Percentiles rank a stretch among this genome's conserved stretches.
phyloP scores from a whole-genome alignment of 495 filamentous ascomycete species.

The Penicillium psychrofluorescens region DNA sequence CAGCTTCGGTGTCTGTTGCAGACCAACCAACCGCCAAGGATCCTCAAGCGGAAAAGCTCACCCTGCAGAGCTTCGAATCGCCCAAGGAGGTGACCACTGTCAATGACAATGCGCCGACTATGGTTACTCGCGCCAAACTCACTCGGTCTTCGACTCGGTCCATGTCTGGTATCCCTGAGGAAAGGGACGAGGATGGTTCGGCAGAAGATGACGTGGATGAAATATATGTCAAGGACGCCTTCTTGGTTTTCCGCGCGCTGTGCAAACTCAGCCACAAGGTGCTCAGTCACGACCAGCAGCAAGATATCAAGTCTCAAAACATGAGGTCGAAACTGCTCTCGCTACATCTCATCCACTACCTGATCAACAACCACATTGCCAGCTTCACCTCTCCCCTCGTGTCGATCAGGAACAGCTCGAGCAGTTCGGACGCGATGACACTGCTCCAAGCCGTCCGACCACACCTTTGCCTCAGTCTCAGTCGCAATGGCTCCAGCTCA shows the following conservation, averaged over 20 bases:
- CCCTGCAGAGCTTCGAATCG: slow-evolving; percentile 90
- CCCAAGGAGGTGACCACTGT: slow-evolving; percentile 88
- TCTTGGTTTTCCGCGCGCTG: slow-evolving; percentile 93
- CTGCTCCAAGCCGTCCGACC: slow-evolving; percentile 96
- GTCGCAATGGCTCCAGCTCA: slow-evolving; percentile 88
- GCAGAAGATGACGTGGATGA: slow-evolving; percentile 92
- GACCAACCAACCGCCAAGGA: slow-evolving; percentile 54
- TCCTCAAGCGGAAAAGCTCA: slow-evolving; percentile 66
- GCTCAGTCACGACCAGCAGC: slow-evolving; percentile 79
- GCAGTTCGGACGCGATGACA: slow-evolving; percentile 73
- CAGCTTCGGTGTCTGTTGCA: slow-evolving; percentile 38
- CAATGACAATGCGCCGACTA: slow-evolving; percentile 84
- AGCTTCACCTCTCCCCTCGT: slow-evolving; percentile 85
- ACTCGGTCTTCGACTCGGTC: slow-evolving; percentile 43
- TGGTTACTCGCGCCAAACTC: slow-evolving; percentile 73
- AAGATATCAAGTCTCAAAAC: slow-evolving; percentile 84
- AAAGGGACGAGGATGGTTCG: slow-evolving; percentile 43
- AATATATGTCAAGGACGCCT: slow-evolving; percentile 92
- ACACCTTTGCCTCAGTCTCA: slow-evolving; percentile 88
- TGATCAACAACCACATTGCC: slow-evolving; percentile 81
- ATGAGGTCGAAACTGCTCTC: slow-evolving; percentile 98
- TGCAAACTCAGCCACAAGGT: slow-evolving; percentile 95
- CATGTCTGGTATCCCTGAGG: slow-evolving; percentile 43
- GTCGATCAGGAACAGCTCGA: slow-evolving; percentile 83
- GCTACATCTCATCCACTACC: slow-evolving; percentile 85